Conservation (phyloP, 192 early-diverging fungal genomes). For the Haplosporangium gracile region DNA sequence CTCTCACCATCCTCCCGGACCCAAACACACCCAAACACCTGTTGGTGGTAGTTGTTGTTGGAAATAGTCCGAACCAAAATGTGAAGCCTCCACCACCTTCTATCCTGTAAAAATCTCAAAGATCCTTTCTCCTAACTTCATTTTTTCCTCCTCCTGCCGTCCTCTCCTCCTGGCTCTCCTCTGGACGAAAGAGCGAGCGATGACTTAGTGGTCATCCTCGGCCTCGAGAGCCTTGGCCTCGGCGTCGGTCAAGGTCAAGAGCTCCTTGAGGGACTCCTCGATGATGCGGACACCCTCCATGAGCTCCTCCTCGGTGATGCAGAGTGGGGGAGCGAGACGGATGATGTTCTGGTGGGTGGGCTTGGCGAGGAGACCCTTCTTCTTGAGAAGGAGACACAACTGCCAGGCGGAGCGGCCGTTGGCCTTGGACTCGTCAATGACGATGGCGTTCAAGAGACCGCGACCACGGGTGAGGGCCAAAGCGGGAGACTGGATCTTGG, state of each 20-base stretch:
- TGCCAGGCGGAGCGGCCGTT: conserved; percentile 95
- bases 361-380: conserved; percentile 95
- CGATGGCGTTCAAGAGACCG: conserved; percentile 96
- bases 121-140: conserved; percentile 30
- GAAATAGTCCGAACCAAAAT: conserved; percentile 37
- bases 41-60: conserved; percentile 1
- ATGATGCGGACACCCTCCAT: conserved; percentile 86
- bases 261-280: conserved; percentile 80
- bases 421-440: conserved; percentile 88
- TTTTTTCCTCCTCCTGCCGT: conserved; percentile 1
- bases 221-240: conserved; percentile 57
- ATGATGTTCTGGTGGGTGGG: conserved; percentile 99
- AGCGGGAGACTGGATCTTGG: conserved; percentile 83
- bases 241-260: conserved; percentile 58
- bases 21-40: neutral
- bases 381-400: conserved; percentile 93
- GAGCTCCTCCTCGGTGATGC: conserved; percentile 94
- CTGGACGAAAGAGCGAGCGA: neutral
- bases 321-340: conserved; percentile 94
- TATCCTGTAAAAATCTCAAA: conserved; percentile 44
- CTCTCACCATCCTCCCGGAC: conserved; percentile 46
- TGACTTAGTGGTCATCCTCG: conserved; percentile 50
- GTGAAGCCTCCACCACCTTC: conserved; percentile 41
- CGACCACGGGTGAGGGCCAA: conserved; percentile 88
- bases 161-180: conserved; percentile 3